Evolutionary conservation across 805 yeast genomes (phyloP), one percentile per base, ranked within the genome.

Genomic region (Zygoascus flipseniorum): DNA sequence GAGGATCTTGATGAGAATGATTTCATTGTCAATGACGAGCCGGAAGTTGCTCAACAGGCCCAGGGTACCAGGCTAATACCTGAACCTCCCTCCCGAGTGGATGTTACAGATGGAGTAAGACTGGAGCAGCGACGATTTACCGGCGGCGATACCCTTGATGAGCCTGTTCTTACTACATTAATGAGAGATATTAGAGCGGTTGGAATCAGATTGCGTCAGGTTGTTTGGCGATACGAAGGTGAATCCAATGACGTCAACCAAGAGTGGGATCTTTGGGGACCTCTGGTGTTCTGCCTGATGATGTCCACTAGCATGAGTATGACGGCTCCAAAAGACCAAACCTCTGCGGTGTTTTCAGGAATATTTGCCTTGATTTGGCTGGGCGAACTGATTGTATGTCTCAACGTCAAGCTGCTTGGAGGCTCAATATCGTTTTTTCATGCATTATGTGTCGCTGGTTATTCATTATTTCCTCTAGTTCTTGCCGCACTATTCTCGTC

Each of bases 141-240:
- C 19, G 89, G 89, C 1, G 86, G 86, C 31, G 85, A 83, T 62
- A 83, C 89, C 2, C 68, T 83, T 11, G 88, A 84, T 62, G 89
- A 83, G 67, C 86, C 89, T 0, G 83, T 83, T 8, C 64, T 72
- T 62, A 69, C 73, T 32, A 83, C 89, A 0, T 66, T 83, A 8
- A 59, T 69, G 61, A 69, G 81, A 39, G 81, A 77, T 56, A 57
- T 77, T 28, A 64, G 62, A 35, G 72, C 75, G 3, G 77, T 76
- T 26, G 78, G 78, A 1, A 60, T 64, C 5, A 62, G 77, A 45
- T 67, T 77, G 23, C 62, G 70, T 42, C 72, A 70, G 54, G 78
- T 76, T 0, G 59, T 77, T 9, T 74, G 78, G 71, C 74, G 76
- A 35, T 56, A 59, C 31, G 26, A 46, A 10, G 58, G 60, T 31